Percentiles rank a stretch among this genome's conserved stretches.
These are phyloP conservation scores for Amanita rubescens DNA, from an alignment of 768 basidiomycete species.

Conservation along the genomic window DNA sequence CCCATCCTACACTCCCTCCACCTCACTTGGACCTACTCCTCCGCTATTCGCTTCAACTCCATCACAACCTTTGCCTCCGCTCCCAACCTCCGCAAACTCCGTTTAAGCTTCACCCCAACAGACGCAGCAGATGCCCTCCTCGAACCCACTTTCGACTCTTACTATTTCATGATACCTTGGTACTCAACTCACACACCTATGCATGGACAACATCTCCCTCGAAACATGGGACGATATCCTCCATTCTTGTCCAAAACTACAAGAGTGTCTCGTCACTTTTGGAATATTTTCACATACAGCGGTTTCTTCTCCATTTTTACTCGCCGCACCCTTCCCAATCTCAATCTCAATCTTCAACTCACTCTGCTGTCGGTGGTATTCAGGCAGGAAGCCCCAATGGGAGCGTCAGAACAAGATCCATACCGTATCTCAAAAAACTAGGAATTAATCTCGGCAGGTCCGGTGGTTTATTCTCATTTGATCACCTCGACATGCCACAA, in stretches of 20 bases:
- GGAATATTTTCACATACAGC: constrained; percentile 1
- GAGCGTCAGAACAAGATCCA: too few species aligned
- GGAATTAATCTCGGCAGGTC: constrained; percentile 3
- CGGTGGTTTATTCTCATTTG: constrained; percentile 2
- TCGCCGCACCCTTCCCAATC: too few species aligned
- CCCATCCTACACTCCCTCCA: not conserved
- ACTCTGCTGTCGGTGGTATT: too few species aligned
- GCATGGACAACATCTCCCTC: constrained; percentile 5
- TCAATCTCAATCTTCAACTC: too few species aligned
- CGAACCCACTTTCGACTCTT: constrained; percentile 1
- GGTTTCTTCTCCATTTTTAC: too few species aligned
- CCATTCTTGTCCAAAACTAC: not conserved
- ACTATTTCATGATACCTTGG: constrained; percentile 4
- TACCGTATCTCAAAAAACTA: not conserved
- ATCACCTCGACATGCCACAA: constrained; percentile 1
- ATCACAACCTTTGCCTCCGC: not conserved
- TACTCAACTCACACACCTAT: constrained; percentile 2
- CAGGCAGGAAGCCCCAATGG: too few species aligned
- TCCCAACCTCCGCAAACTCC: not conserved
- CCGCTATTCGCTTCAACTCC: not conserved
- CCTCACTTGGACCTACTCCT: not conserved
- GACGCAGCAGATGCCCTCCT: not conserved
- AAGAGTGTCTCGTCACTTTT: constrained; percentile 5
- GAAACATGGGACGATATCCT: constrained; percentile 5
- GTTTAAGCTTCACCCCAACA: not conserved